Evolutionary conservation across 139 green algal genomes (phyloP), one percentile per base, ranked within the genome.

Genomic region (Chlorella sp.): DNA sequence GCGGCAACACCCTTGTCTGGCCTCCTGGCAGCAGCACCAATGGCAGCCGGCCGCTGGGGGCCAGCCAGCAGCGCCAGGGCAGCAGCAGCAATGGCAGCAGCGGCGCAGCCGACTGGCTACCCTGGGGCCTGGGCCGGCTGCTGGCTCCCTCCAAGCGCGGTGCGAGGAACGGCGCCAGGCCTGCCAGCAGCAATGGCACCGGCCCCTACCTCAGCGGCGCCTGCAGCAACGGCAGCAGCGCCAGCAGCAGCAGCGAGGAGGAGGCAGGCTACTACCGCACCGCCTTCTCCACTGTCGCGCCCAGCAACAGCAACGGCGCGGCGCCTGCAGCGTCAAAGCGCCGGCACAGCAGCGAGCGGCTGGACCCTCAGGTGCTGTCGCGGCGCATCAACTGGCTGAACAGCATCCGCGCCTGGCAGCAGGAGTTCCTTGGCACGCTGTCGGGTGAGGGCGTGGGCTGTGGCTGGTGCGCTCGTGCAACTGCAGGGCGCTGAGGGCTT

Each of bases 351-450:
- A n/a, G 23, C 6, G 67, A 38, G 56, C 56, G 45, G 41, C 63
- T 85, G 50, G 69, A 81, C 45, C 71, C 40, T 0, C 42, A 78
- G 40, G 59, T 69, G 27, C 86, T 88, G 69, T 51, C 62, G 33
- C 79, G 83, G 21, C 79, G 82, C 43, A 82, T 87, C 59, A 88
- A 90, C 79, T 96, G 91, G 91, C 80, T 96, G 42, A 90, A 91
- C 59, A 80, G 75, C 56, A 93, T 96, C 67, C 78, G 84, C 6
- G 78, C 91, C 45, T 97, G 93, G 92, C 92, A 97, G 83, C 68
- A 87, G 66, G 93, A 97, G 82, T 97, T 97, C 71, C 61, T 95
- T 35, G 89, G 86, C 60, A 90, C 77, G 36, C 71, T 97, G 17
- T 87, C 82, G 23, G 73, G 73, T 79, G 50, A 1, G 73, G 27